phyloP scores from a whole-genome alignment of 169 alveolate species.

The Condylostoma magnum region DNA sequence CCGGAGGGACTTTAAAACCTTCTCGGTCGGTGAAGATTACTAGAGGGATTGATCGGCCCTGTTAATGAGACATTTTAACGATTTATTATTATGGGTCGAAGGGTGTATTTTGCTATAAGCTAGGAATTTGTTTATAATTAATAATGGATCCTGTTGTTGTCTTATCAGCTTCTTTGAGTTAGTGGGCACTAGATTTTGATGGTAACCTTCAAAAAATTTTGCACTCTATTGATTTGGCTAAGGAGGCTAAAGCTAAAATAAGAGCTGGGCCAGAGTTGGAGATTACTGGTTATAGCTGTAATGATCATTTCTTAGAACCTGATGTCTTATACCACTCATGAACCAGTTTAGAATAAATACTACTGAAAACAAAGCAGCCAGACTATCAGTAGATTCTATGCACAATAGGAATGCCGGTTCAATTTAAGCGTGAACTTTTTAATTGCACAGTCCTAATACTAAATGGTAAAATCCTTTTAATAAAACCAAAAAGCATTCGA shows the following conservation, averaged over 20 bases:
- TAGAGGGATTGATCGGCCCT: slow-evolving; percentile 26
- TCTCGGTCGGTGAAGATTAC: slow-evolving; percentile 8
- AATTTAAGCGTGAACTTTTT: slow-evolving; percentile 61
- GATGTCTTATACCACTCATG: slow-evolving; percentile 82
- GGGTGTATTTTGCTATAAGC: too few species aligned
- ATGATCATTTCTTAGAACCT: slow-evolving; percentile 83
- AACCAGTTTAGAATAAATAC: slow-evolving; percentile 60
- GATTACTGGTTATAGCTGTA: slow-evolving; percentile 74
- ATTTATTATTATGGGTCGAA: background rate
- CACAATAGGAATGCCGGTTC: slow-evolving; percentile 86
- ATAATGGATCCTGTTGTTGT: too few species aligned
- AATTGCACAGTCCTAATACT: slow-evolving; percentile 77
- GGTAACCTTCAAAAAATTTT: slow-evolving; percentile 50
- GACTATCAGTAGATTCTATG: slow-evolving; percentile 44
- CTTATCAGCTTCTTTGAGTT: too few species aligned
- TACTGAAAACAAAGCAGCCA: background rate
- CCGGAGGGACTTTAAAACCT: slow-evolving; percentile 33
- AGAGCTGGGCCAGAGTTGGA: slow-evolving; percentile 75
- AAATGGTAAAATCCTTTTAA: slow-evolving; percentile 54
- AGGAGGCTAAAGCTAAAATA: slow-evolving; percentile 42
- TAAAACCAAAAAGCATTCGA: slow-evolving; percentile 80
- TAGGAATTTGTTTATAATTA: too few species aligned
- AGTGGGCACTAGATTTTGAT: slow-evolving; percentile 71
- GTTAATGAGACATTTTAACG: background rate
- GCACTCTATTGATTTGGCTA: slow-evolving; percentile 48